Conservation (phyloP, 352 stramenopile species). For the Globisporangium echinulatum region DNA sequence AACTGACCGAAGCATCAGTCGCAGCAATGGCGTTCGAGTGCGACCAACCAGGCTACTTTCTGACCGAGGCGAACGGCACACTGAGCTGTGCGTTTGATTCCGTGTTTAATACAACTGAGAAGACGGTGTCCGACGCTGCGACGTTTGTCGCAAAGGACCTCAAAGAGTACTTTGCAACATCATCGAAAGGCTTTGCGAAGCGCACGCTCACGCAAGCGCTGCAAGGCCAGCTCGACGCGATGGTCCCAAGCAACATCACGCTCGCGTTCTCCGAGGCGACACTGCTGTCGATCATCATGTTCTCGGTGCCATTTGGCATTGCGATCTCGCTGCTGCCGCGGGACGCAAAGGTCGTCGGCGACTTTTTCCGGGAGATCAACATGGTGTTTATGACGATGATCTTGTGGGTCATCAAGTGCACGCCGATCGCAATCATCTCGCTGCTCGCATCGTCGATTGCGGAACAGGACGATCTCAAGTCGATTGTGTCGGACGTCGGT, state of each 20-base stretch:
- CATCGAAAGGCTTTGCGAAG: constrained; percentile 8
- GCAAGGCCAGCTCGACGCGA: constrained; percentile 21
- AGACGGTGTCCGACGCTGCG: constrained; percentile 7
- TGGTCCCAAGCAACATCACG: constrained; percentile 37
- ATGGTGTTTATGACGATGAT: constrained; percentile 42
- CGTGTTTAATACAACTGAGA: constrained; percentile 15
- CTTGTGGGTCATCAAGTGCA: constrained; percentile 28
- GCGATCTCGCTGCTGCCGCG: constrained; percentile 14
- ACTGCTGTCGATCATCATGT: constrained; percentile 41
- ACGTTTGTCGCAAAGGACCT: constrained; percentile 27
- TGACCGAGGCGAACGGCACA: constrained; percentile 6
- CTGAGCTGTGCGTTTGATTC: constrained; percentile 11
- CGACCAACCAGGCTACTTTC: constrained; percentile 15
- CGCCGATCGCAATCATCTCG: constrained; percentile 14
- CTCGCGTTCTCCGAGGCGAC: constrained; percentile 26
- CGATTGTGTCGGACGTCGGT: background rate
- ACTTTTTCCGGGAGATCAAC: constrained; percentile 34
- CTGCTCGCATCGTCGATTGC: constrained; percentile 28
- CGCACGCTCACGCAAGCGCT: constrained; percentile 21
- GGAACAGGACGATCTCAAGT: constrained; percentile 9
- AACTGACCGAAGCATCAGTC: background rate
- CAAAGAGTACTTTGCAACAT: constrained; percentile 20
- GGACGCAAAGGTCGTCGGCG: constrained; percentile 9
- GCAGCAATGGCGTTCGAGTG: constrained; percentile 15
- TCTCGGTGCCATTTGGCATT: constrained; percentile 33